Base-by-base conservation (phyloP, 306 rosid genomes). In the Oemleria cerasiformis region DNA sequence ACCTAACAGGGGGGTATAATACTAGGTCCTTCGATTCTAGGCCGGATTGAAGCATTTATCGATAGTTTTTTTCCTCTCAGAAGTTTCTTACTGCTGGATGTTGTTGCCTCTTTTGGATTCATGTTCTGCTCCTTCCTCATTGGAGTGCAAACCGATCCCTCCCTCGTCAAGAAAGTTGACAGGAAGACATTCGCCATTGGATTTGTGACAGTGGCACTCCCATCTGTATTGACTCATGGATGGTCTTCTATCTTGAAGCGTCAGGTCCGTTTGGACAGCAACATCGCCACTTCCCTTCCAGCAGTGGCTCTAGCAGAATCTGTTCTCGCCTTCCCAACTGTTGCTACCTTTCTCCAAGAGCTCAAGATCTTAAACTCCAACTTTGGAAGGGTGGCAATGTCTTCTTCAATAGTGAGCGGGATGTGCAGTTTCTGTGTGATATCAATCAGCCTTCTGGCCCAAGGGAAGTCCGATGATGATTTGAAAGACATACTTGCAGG, bases 291-390 rank as follows among this genome's bases (percentile, higher is more conserved):
- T 0, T 12, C 49, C 10, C 58, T 82, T n/a, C 77, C 70, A 0
- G 8, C 25, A 3, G 45, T 69, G 44, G 72, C 61, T 7, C 51
- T 21, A 13, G 73, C 69, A 7, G 70, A 77, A 47, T 45, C 73
- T 0, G 53, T 74, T n/a, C 30, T 70, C 20, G 76, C 64, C 67
- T 70, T 70, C 23, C 73, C 82, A 3, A 71, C 70, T 30, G 17
- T 84, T 6, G 73, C 76, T 56, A 45, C 21, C 65, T 61, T 80
- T 30, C 75, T 84, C 10, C 21, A 55, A 11, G 78, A 80, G 73
- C 73, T 80, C 12, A 80, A 77, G 57, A 65, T 84, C n/a, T 23
- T 80, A 11, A 80, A 84, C 48, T 76, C 84, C 17, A 67, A 84
- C 10, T 62, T 77, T 41, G 82, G 82, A 4, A 77, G 70, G 55